These are phyloP conservation scores for Barnettozyma sucrosica DNA, from an alignment of 805 yeast genomes.

Conservation along the genomic window DNA sequence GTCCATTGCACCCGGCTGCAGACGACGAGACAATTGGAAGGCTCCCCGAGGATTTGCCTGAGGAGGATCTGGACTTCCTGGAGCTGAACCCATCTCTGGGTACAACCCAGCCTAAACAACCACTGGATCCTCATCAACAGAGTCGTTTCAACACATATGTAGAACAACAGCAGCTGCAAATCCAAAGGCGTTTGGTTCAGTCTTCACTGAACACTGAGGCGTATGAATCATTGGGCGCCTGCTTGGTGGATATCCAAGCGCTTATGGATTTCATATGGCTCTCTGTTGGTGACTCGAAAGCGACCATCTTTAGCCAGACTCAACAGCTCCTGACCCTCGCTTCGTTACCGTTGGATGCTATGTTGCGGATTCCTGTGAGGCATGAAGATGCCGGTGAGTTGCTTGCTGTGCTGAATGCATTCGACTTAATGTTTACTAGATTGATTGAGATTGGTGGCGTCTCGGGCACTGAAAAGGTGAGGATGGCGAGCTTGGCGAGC, in stretches of 20 bases:
- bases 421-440: constrained; percentile 37
- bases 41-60: constrained; percentile 10
- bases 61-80: constrained; percentile 19
- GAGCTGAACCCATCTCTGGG: constrained; percentile 24
- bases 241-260: constrained; percentile 41
- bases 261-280: constrained; percentile 58
- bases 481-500: constrained; percentile 48
- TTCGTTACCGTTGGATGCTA: constrained; percentile 61
- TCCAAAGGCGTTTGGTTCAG: constrained; percentile 50
- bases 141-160: constrained; percentile 48
- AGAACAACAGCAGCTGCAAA: constrained; percentile 45
- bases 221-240: constrained; percentile 26
- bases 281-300: constrained; percentile 39
- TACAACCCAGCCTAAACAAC: neutral
- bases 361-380: constrained; percentile 37
- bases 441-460: constrained; percentile 33
- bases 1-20: constrained; percentile 23
- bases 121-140: constrained; percentile 39
- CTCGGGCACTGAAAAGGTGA: constrained; percentile 44
- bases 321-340: constrained; percentile 57
- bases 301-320: constrained; percentile 49
- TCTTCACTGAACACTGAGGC: constrained; percentile 31
- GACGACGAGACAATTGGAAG: constrained; percentile 16
- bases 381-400: constrained; percentile 29
- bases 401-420: constrained; percentile 31